Evolutionary conservation across 495 filamentous ascomycete genomes (phyloP), one percentile per base, ranked within the genome.

Genomic region (Apodospora peruviana): DNA sequence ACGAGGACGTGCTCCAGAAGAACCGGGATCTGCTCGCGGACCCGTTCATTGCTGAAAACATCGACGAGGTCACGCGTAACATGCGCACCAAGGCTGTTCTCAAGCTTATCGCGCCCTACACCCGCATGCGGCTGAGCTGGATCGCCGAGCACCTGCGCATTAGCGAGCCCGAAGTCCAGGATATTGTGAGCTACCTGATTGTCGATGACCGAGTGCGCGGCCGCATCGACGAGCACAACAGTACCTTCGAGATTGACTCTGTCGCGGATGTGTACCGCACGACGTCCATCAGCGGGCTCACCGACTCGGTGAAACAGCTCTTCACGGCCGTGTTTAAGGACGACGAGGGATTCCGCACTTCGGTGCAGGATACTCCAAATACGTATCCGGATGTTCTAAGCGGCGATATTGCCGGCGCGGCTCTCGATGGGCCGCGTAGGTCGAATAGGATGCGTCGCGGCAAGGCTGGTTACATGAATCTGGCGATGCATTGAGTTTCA

Each of bases 31-130:
- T 98, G 12, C 69, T 97, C 38, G 82, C 83, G 4, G 93, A 98
- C 60, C 85, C 90, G 0, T 98, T 96, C 75, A 98, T 98, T 55
- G 90, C 93, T 20, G 93, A 96, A 72, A 96, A 98, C 63, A 98
- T 98, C 52, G 93, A 96, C 69, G 93, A 97, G 67, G 93, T 98
- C 47, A 98, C 93, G 40, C 88, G 93, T 12, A 96, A 95, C 69
- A 93, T 98, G 83, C 88, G 93, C 27, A 97, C 91, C 50, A 96
- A 94, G 69, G 93, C 89, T 1, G 83, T 98, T 2, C 71, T 95
- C 24, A 96, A 95, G 69, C 67, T 98, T 34, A 93, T 97, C 45
- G 88, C 90, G 4, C 91, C 93, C 0, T 98, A 97, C 70, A 94
- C 89, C 2, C 85, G 90, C 22, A 96, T 98, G 78, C 84, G 81